Percentiles rank a stretch among this genome's conserved stretches.
Evolutionary conservation across 371 early-diverging fungal species (phyloP).

Genomic region (Mortierella sp.): DNA sequence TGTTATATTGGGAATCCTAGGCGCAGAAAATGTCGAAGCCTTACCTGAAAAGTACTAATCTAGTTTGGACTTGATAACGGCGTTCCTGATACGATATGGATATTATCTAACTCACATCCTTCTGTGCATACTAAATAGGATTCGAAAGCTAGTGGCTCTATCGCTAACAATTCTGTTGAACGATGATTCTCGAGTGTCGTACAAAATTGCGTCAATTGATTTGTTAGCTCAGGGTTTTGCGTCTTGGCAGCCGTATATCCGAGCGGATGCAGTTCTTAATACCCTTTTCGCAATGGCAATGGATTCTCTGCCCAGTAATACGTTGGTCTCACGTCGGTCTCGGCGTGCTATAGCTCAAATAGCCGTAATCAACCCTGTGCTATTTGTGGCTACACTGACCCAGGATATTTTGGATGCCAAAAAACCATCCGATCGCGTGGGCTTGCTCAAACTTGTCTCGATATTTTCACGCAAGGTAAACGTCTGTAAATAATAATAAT

Average conservation of each 20-base stretch:
- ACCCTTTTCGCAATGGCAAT: constrained; percentile 73
- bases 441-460: constrained; percentile 77
- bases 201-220: constrained; percentile 81
- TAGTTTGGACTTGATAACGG: neutral
- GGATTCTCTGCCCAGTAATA: constrained; percentile 55
- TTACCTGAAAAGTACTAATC: constrained; percentile 60
- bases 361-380: constrained; percentile 72
- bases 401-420: constrained; percentile 83
- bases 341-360: constrained; percentile 83
- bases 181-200: constrained; percentile 68
- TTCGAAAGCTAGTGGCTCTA: constrained; percentile 67
- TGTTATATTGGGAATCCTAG: constrained; percentile 81
- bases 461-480: constrained; percentile 79
- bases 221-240: constrained; percentile 82
- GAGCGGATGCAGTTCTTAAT: constrained; percentile 77
- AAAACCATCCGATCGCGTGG: constrained; percentile 65
- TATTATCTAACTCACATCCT: neutral
- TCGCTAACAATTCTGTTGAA: constrained; percentile 69
- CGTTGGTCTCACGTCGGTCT: constrained; percentile 66
- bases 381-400: constrained; percentile 81
- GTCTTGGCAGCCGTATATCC: constrained; percentile 81
- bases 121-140: constrained; percentile 60
- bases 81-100: neutral
- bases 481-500: neutral
- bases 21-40: constrained; percentile 69